These are phyloP conservation scores for Aspergillus sparsus DNA, from an alignment of 495 filamentous ascomycete genomes.

Conservation along the genomic window DNA sequence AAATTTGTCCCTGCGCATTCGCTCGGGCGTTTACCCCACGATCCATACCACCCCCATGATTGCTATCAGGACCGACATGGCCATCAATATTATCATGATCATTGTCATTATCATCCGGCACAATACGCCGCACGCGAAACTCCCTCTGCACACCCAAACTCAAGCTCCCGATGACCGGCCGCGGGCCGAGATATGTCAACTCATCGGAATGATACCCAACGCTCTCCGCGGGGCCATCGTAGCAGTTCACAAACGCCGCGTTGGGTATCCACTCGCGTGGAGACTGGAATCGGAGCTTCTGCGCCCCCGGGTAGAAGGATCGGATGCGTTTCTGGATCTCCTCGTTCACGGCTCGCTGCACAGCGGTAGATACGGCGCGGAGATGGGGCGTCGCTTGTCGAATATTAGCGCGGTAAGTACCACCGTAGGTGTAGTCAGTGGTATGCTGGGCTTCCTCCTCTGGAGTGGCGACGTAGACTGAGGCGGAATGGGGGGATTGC, in stretches of 20 bases:
- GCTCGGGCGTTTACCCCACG: constrained; percentile 32
- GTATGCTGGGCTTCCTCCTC: constrained; percentile 64
- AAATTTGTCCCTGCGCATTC: constrained; percentile 77
- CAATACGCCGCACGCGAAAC: constrained; percentile 78
- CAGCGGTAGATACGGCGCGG: constrained; percentile 60
- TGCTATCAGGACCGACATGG: background rate
- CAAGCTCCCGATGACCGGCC: constrained; percentile 82
- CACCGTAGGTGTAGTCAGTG: constrained; percentile 83
- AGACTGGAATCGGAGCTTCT: constrained; percentile 78
- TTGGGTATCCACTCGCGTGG: constrained; percentile 76
- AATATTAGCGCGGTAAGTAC: constrained; percentile 69
- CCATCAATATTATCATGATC: constrained; percentile 14
- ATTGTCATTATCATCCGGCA: constrained; percentile 53
- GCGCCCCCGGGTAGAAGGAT: constrained; percentile 58
- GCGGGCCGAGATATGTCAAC: constrained; percentile 88
- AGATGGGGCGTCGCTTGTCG: constrained; percentile 72
- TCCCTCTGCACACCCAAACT: constrained; percentile 87
- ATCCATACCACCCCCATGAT: constrained; percentile 10
- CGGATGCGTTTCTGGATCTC: constrained; percentile 68
- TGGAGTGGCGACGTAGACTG: constrained; percentile 74
- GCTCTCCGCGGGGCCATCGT: constrained; percentile 72
- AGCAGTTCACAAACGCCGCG: constrained; percentile 92
- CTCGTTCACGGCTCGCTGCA: constrained; percentile 72
- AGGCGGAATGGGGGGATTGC: constrained; percentile 73
- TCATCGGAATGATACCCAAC: constrained; percentile 94